These are phyloP conservation scores for Cucurbita ficifolia DNA, from an alignment of 306 rosid species.

Conservation along the genomic window DNA sequence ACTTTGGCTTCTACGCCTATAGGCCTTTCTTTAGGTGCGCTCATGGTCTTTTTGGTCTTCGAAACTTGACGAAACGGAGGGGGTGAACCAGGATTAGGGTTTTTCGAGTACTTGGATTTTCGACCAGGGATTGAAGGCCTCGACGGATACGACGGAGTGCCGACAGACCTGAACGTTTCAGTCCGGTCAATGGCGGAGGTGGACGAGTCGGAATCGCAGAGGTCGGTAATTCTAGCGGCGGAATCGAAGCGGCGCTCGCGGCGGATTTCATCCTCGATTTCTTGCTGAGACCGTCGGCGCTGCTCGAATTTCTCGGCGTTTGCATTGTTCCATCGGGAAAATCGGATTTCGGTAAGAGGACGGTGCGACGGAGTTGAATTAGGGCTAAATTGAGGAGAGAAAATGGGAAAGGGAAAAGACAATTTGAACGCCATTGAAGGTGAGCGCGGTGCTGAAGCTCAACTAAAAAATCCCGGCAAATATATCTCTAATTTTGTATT, in stretches of 20 bases:
- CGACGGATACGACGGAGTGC: constrained; percentile 60
- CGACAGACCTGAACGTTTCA: constrained; percentile 27
- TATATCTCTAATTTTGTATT: too few species aligned
- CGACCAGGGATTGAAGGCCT: constrained; percentile 54
- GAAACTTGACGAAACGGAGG: constrained; percentile 36
- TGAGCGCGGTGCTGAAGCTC: not conserved
- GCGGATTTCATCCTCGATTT: constrained; percentile 62
- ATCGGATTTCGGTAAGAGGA: constrained; percentile 31
- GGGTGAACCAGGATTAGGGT: constrained; percentile 30
- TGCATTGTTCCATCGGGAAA: constrained; percentile 59
- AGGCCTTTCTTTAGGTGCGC: constrained; percentile 13
- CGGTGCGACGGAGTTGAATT: constrained; percentile 13
- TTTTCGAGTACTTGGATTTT: constrained; percentile 45
- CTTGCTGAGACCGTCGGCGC: constrained; percentile 40
- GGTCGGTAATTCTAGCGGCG: constrained; percentile 18
- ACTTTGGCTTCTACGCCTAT: constrained; percentile 26
- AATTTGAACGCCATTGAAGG: constrained; percentile 50
- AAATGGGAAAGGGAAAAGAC: constrained; percentile 31
- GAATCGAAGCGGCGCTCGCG: constrained; percentile 52
- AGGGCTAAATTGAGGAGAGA: constrained; percentile 23
- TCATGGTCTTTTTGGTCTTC: constrained; percentile 14
- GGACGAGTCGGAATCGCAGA: constrained; percentile 2
- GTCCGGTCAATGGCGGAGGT: not conserved
- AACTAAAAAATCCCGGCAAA: too few species aligned
- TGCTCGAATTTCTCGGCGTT: constrained; percentile 51